These are phyloP conservation scores for Amauroascus verrucosus DNA, from an alignment of 2,329 filamentous ascomycete species.

Conservation along the genomic window DNA sequence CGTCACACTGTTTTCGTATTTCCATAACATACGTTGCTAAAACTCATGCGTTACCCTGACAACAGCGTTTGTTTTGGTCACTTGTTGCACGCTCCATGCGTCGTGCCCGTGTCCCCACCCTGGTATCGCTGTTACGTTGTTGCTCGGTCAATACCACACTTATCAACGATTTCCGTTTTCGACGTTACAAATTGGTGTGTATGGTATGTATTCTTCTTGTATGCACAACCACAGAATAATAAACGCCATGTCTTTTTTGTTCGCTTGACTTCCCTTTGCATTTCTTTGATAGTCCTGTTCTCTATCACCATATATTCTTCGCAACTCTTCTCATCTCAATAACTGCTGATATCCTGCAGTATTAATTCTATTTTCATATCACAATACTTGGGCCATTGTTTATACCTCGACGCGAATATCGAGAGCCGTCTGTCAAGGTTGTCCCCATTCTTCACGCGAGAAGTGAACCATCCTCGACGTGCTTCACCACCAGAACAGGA, in stretches of 20 bases:
- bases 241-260: conserved; percentile 3
- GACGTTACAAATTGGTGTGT: conserved; percentile 3
- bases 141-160: conserved; percentile 9
- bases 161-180: neutral
- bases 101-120: neutral
- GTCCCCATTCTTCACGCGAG: neutral
- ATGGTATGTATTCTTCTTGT: conserved; percentile 5
- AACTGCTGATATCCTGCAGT: conserved; percentile 8
- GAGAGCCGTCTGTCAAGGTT: neutral
- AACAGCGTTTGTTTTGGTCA: conserved; percentile 14
- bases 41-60: conserved; percentile 8
- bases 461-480: neutral
- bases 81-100: conserved; percentile 2
- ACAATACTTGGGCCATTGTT: conserved; percentile 3
- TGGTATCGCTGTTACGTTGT: conserved; percentile 11
- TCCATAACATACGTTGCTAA: conserved; percentile 4
- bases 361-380: conserved; percentile 5
- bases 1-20: conserved; percentile 12
- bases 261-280: conserved; percentile 3
- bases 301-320: neutral
- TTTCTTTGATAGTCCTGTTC: neutral
- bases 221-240: conserved; percentile 11
- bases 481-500: neutral
- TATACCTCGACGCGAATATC: neutral
- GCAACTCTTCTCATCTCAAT: neutral